Evolutionary conservation across 106 monocot genomes (phyloP).

Genomic region (Dendrobium catenatum): DNA sequence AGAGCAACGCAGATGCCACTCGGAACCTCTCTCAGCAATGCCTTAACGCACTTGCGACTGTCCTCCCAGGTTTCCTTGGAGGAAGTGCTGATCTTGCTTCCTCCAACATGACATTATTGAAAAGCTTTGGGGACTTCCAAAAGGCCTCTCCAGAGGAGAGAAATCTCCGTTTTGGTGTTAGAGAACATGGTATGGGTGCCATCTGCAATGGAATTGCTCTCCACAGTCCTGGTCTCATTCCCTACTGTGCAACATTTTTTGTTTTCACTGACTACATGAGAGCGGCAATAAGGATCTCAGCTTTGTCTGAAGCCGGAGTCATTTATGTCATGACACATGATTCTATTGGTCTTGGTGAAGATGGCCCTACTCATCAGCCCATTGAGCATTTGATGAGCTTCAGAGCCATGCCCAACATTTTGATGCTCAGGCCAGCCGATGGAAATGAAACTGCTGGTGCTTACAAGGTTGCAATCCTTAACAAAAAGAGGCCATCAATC

Average conservation of each 20-base stretch:
- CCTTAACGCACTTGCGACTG: slow-evolving; percentile 74
- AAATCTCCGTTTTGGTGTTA: slow-evolving; percentile 78
- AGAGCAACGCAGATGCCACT: slow-evolving; percentile 67
- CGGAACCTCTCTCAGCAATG: slow-evolving; percentile 76
- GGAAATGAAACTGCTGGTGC: slow-evolving; percentile 83
- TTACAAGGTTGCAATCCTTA: slow-evolving; percentile 68
- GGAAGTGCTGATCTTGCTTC: slow-evolving; percentile 85
- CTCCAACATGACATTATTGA: slow-evolving; percentile 83
- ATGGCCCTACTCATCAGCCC: slow-evolving; percentile 89
- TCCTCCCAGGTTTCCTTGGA: slow-evolving; percentile 77
- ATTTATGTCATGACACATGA: slow-evolving; percentile 94
- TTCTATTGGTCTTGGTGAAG: slow-evolving; percentile 88
- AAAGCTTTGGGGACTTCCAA: slow-evolving; percentile 75
- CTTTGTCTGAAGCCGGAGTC: slow-evolving; percentile 55
- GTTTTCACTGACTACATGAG: slow-evolving; percentile 93
- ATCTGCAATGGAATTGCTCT: slow-evolving; percentile 80
- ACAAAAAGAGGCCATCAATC: slow-evolving; percentile 60
- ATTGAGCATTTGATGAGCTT: slow-evolving; percentile 77
- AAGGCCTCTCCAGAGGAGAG: slow-evolving; percentile 71
- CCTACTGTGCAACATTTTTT: slow-evolving; percentile 86
- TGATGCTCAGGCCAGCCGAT: slow-evolving; percentile 77
- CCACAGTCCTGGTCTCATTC: slow-evolving; percentile 69
- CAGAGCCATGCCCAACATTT: slow-evolving; percentile 81
- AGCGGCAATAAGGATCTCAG: slow-evolving; percentile 71
- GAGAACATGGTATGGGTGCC: slow-evolving; percentile 87